Evolutionary conservation across 2,329 filamentous ascomycete species (phyloP).

Genomic region (Fusarium goolgardi): DNA sequence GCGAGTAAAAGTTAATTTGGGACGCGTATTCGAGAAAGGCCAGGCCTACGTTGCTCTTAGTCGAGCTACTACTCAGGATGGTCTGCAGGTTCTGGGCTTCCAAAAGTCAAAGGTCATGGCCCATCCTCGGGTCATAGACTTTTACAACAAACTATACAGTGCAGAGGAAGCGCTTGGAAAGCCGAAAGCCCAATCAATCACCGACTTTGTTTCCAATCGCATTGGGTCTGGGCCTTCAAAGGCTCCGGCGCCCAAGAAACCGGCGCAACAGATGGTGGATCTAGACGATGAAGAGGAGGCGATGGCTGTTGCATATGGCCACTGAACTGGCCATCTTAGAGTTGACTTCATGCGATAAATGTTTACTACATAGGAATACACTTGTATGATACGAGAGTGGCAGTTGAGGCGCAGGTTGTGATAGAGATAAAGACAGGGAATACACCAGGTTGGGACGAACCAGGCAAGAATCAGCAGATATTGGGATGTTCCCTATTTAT

Average conservation of each 20-base stretch:
- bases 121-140: slow-evolving; percentile 84
- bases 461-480: slow-evolving; percentile 27
- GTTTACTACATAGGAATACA: slow-evolving; percentile 12
- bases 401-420: slow-evolving; percentile 3
- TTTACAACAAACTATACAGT: slow-evolving; percentile 85
- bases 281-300: slow-evolving; percentile 64
- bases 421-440: slow-evolving; percentile 20
- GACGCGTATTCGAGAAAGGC: slow-evolving; percentile 94
- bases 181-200: slow-evolving; percentile 50
- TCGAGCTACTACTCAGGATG: slow-evolving; percentile 87
- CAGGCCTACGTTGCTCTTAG: slow-evolving; percentile 97
- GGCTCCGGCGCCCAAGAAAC: slow-evolving; percentile 34
- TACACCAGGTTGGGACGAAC: slow-evolving; percentile 28
- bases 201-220: slow-evolving; percentile 55
- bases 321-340: slow-evolving; percentile 33
- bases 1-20: slow-evolving; percentile 92
- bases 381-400: slow-evolving; percentile 25
- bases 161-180: slow-evolving; percentile 66
- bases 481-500: slow-evolving; percentile 12
- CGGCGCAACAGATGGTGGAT: slow-evolving; percentile 43
- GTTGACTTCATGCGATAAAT: slow-evolving; percentile 9
- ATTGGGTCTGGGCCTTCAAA: slow-evolving; percentile 45
- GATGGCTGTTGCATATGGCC: slow-evolving; percentile 60
- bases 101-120: slow-evolving; percentile 94
- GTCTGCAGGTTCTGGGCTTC: slow-evolving; percentile 89